Percentiles rank a stretch among this genome's conserved stretches.
phyloP scores from a whole-genome alignment of 2,329 filamentous ascomycete species.

The Aureobasidium musti region DNA sequence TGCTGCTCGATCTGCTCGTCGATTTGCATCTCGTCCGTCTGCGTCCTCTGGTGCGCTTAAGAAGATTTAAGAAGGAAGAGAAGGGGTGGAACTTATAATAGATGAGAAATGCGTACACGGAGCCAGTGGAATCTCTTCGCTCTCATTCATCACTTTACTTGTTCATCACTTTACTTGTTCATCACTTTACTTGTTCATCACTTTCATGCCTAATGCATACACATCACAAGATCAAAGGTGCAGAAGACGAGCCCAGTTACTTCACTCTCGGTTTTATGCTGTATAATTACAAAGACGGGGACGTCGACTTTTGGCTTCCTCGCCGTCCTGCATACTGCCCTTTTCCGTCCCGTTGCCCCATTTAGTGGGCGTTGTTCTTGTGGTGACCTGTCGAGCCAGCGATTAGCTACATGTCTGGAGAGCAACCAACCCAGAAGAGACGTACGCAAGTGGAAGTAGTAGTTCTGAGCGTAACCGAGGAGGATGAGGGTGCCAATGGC shows the following conservation, averaged over 20 bases:
- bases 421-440: constrained; percentile 37
- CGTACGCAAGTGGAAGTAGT: constrained; percentile 99
- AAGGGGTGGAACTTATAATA: too few species aligned
- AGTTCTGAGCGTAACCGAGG: constrained; percentile 94
- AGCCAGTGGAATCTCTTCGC: too few species aligned
- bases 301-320: neutral
- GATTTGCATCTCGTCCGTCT: too few species aligned
- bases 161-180: too few species aligned
- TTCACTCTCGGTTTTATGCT: constrained; percentile 23
- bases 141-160: too few species aligned
- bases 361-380: constrained; percentile 99
- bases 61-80: too few species aligned
- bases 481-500: constrained; percentile 74
- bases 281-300: constrained; percentile 29
- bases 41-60: too few species aligned
- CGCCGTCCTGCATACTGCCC: constrained; percentile 14
- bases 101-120: too few species aligned
- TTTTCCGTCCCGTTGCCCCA: constrained; percentile 4
- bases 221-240: neutral
- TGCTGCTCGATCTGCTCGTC: too few species aligned
- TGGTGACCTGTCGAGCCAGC: constrained; percentile 73
- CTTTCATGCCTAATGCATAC: too few species aligned
- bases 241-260: constrained; percentile 2
- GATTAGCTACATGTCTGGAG: constrained; percentile 35
- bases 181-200: too few species aligned